Conservation (phyloP, 2,329 filamentous ascomycete genomes). For the Stachybotrys elegans region DNA sequence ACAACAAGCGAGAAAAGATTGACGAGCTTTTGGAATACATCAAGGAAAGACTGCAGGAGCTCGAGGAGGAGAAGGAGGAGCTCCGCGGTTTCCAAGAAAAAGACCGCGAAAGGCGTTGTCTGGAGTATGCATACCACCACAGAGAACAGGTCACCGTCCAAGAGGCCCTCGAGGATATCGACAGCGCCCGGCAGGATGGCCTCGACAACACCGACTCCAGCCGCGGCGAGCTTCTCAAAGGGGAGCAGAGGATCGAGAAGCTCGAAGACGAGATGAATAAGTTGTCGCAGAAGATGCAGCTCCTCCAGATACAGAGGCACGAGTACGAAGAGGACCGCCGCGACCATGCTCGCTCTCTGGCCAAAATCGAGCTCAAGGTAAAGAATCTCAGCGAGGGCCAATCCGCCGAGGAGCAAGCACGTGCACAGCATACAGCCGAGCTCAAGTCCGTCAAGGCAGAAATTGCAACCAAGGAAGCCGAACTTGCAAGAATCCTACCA, state of each 20-base stretch:
- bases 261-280: slow-evolving; percentile 77
- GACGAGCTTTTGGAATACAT: slow-evolving; percentile 90
- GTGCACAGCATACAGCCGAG: slow-evolving; percentile 65
- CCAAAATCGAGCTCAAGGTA: slow-evolving; percentile 80
- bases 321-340: slow-evolving; percentile 88
- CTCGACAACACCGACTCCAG: slow-evolving; percentile 81
- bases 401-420: slow-evolving; percentile 68
- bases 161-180: slow-evolving; percentile 74
- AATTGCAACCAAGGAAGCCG: slow-evolving; percentile 70
- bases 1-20: slow-evolving; percentile 90
- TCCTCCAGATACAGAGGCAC: slow-evolving; percentile 76
- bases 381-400: slow-evolving; percentile 82
- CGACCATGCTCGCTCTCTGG: slow-evolving; percentile 71
- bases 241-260: slow-evolving; percentile 71
- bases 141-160: slow-evolving; percentile 79
- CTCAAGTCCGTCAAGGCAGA: slow-evolving; percentile 66
- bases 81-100: slow-evolving; percentile 91
- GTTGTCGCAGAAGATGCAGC: slow-evolving; percentile 75
- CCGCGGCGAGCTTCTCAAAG: slow-evolving; percentile 68
- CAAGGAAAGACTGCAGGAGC: slow-evolving; percentile 78
- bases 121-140: slow-evolving; percentile 93
- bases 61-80: slow-evolving; percentile 97
- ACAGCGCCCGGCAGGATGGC: slow-evolving; percentile 74
- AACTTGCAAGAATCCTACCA: slow-evolving; percentile 71
- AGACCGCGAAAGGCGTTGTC: slow-evolving; percentile 82